Base-by-base conservation (phyloP, 1,284 basidiomycete species). In the Ganoderma sinense region DNA sequence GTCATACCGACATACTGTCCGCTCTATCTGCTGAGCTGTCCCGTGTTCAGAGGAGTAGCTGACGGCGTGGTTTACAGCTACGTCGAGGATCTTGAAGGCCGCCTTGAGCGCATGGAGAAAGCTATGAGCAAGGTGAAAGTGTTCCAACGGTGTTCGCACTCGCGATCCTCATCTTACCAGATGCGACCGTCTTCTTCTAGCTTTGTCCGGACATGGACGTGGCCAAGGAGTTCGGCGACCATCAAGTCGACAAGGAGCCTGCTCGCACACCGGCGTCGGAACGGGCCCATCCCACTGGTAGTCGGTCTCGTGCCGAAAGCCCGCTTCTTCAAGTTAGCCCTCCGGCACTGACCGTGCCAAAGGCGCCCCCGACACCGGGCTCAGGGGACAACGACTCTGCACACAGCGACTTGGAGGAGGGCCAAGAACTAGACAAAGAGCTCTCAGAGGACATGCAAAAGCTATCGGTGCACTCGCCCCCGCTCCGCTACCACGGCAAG, bases 41-140 rank as follows among this genome's bases (percentile, higher is more conserved):
- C n/a, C n/a, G n/a, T n/a, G n/a, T n/a, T n/a, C n/a, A n/a, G n/a
- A n/a, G n/a, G n/a, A n/a, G 39, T n/a, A 3, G 5, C n/a, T 64
- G 13, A 64, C 29, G 7, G 29, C 2, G n/a, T 11, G 23, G 10
- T 39, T 58, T 8, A 13, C 26, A 91, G 89, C 62, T 92, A 93
- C 81, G 87, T 94, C 33, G 91, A 94, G 76, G 87, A 87, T 45
- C 82, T 94, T 4, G 92, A 94, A 79, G 86, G 83, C 41, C 85
- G 93, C 14, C 84, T 94, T n/a, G 87, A 89, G 66, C 89, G 90
- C 73, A 89, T 94, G 87, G 92, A 94, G 80, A 83, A 80, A 55
- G 81, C 94, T 0, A 78, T 94, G 31, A 83, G 82, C 66, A 87
- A 87, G 80, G 90, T 89, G n/a, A n/a, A n/a, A n/a, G n/a, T n/a